Evolutionary conservation across 352 stramenopile species (phyloP).

Genomic region (Phytopythium aichiense): DNA sequence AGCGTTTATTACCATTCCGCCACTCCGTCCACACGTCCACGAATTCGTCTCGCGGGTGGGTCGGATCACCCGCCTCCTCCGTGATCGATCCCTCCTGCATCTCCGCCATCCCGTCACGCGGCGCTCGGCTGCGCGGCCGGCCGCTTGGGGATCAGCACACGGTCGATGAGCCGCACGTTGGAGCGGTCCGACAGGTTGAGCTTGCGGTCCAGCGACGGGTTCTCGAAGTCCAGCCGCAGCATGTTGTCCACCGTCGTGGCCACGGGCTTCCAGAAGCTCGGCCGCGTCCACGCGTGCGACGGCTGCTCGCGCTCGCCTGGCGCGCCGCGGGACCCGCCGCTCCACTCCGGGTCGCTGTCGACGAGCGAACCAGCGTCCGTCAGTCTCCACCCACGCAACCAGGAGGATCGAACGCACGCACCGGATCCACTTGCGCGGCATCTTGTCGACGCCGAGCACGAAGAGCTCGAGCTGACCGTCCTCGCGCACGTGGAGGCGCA

Average conservation of each 20-base stretch:
- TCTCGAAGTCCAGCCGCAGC: slow-evolving; percentile 81
- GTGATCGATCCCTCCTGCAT: too few relatives aligned
- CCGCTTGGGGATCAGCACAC: slow-evolving; percentile 47
- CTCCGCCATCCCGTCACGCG: too few relatives aligned
- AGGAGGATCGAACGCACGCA: slow-evolving; percentile 13
- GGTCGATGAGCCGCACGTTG: slow-evolving; percentile 79
- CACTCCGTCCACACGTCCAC: too few relatives aligned
- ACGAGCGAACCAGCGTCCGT: not conserved
- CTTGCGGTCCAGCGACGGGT: slow-evolving; percentile 64
- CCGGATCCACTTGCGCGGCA: slow-evolving; percentile 82
- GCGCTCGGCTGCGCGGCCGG: not conserved
- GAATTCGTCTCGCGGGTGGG: too few relatives aligned
- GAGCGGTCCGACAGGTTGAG: slow-evolving; percentile 77
- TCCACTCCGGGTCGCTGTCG: slow-evolving; percentile 70
- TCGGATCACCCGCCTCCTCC: too few relatives aligned
- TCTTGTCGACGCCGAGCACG: slow-evolving; percentile 87
- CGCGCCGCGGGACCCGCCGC: slow-evolving; percentile 45
- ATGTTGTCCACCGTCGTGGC: slow-evolving; percentile 83
- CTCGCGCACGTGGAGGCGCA: slow-evolving; percentile 73
- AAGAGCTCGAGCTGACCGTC: slow-evolving; percentile 80
- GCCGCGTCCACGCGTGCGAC: slow-evolving; percentile 64
- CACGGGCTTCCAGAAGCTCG: slow-evolving; percentile 83
- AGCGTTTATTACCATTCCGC: too few relatives aligned
- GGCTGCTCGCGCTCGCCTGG: slow-evolving; percentile 54
- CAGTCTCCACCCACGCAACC: not conserved